A percentile compares a stretch with the other conserved stretches of the same genome.
These are phyloP conservation scores for Penicillium verhagenii DNA, from an alignment of 495 filamentous ascomycete genomes.

Conservation along the genomic window DNA sequence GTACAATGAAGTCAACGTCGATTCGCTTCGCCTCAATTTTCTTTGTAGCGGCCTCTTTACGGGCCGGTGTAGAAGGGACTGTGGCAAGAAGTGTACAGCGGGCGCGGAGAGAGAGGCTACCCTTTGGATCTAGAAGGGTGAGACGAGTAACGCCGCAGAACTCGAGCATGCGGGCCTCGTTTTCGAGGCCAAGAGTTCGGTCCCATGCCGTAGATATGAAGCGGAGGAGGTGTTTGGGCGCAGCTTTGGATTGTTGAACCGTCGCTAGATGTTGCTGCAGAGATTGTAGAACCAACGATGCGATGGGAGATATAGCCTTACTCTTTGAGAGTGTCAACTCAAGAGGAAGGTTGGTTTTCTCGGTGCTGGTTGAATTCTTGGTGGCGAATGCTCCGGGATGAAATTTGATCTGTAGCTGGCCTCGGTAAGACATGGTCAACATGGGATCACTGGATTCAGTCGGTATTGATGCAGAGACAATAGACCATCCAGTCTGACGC, in stretches of 20 bases:
- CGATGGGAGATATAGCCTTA: slow-evolving; percentile 32
- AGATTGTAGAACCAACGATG: slow-evolving; percentile 38
- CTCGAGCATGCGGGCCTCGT: slow-evolving; percentile 47
- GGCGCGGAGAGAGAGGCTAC: slow-evolving; percentile 33
- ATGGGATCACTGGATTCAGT: slow-evolving; percentile 43
- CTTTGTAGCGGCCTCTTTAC: slow-evolving; percentile 20
- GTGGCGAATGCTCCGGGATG: slow-evolving; percentile 59
- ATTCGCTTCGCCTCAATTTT: slow-evolving; percentile 24
- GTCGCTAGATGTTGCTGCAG: slow-evolving; percentile 33
- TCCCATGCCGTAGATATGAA: slow-evolving; percentile 46
- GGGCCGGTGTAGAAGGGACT: slow-evolving; percentile 14
- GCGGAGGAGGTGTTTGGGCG: slow-evolving; percentile 36
- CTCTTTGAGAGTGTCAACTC: slow-evolving; percentile 26
- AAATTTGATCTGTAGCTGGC: slow-evolving; percentile 75
- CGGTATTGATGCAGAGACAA: slow-evolving; percentile 57
- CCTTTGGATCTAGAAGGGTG: slow-evolving; percentile 29
- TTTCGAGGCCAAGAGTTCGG: slow-evolving; percentile 37
- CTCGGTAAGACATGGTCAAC: slow-evolving; percentile 75
- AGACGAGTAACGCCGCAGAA: slow-evolving; percentile 48
- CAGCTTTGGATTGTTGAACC: slow-evolving; percentile 30
- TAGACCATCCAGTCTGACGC: slow-evolving; percentile 70
- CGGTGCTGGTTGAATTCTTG: slow-evolving; percentile 11
- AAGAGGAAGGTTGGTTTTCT: slow-evolving; percentile 25
- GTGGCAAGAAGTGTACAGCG: slow-evolving; percentile 39
- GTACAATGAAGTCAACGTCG: slow-evolving; percentile 46